Base-by-base conservation (phyloP, 371 early-diverging fungal genomes). In the Saksenaea vasiformis region DNA sequence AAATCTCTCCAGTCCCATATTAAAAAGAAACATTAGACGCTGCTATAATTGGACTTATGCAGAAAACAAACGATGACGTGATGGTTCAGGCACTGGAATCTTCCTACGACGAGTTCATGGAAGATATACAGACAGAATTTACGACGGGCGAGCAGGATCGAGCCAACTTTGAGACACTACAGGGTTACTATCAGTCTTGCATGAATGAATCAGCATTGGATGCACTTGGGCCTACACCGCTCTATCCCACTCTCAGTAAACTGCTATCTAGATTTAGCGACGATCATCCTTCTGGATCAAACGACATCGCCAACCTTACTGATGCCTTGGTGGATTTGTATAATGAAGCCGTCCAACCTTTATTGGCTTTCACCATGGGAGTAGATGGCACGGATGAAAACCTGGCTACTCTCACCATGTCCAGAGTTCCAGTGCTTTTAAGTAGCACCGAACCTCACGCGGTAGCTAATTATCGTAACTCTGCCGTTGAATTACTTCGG, bases 171-270 rank as follows among this genome's bases (percentile, higher is more conserved):
- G 62, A 68, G n/a, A 69, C 78, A 54, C 24, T 86, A 1, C 71
- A 83, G 54, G 47, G 67, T 15, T 73, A 82, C 2, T 89, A 84
- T 44, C 44, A 64, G 15, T 66, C 84, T 11, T 88, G 89, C 54
- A 80, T 82, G 76, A 68, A 88, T 54, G 73, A 74, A 27, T 56
- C 61, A 1, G 47, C 58, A 1, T 78, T 86, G 13, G 63, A 74
- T 37, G 34, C 68, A 11, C 56, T 74, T 5, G 87, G 88, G 5
- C 78, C 82, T 1, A 67, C 75, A 8, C 88, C 88, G 1, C 61
- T 88, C 0, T 67, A 74, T 27, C 67, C 76, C 1, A 35, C 47
- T n/a, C 37, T 88, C 19, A 43, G 67, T 2, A 28, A 64, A 3
- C n/a, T 75, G 5, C 36, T 66, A 44, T 65, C 70, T 24, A 24